These are phyloP conservation scores for Aspergillus sclerotiicarbonarius DNA, from an alignment of 495 filamentous ascomycete genomes.

Conservation along the genomic window DNA sequence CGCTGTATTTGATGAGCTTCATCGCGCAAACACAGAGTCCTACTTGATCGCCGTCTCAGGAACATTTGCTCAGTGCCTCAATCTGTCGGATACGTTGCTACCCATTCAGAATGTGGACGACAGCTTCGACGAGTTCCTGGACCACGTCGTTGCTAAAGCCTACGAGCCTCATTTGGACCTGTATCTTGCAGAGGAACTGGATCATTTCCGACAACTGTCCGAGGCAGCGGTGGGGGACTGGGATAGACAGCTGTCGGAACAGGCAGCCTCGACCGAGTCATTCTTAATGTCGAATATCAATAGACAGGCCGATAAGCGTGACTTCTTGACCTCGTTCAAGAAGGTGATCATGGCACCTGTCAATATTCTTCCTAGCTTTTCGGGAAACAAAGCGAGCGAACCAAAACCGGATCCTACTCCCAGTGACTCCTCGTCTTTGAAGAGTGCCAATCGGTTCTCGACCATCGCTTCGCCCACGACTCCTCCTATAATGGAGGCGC, in stretches of 20 bases:
- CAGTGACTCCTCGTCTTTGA: conserved; percentile 34
- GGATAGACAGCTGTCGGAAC: conserved; percentile 88
- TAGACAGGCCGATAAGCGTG: conserved; percentile 90
- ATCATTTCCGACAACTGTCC: conserved; percentile 73
- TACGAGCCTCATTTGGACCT: conserved; percentile 93
- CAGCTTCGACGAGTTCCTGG: conserved; percentile 54
- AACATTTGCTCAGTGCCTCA: conserved; percentile 78
- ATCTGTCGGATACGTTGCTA: conserved; percentile 66
- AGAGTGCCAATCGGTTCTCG: conserved; percentile 52
- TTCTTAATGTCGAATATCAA: conserved; percentile 95
- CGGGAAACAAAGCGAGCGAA: conserved; percentile 46
- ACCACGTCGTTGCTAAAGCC: conserved; percentile 60
- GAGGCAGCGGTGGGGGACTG: conserved; percentile 75
- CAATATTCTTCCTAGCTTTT: conserved; percentile 73
- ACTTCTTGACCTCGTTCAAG: conserved; percentile 95
- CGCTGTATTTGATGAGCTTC: conserved; percentile 84
- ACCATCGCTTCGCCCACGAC: conserved; percentile 49
- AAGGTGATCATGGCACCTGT: conserved; percentile 99
- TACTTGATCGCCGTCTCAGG: conserved; percentile 87
- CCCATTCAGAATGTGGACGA: conserved; percentile 59
- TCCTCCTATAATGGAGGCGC: conserved; percentile 58
- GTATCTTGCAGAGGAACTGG: conserved; percentile 89
- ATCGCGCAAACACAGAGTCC: conserved; percentile 67
- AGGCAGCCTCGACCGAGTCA: conserved; percentile 86
- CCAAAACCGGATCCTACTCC: conserved; percentile 34